Evolutionary conservation across 2,329 filamentous ascomycete genomes (phyloP).

Genomic region (Colletotrichum somersetense): DNA sequence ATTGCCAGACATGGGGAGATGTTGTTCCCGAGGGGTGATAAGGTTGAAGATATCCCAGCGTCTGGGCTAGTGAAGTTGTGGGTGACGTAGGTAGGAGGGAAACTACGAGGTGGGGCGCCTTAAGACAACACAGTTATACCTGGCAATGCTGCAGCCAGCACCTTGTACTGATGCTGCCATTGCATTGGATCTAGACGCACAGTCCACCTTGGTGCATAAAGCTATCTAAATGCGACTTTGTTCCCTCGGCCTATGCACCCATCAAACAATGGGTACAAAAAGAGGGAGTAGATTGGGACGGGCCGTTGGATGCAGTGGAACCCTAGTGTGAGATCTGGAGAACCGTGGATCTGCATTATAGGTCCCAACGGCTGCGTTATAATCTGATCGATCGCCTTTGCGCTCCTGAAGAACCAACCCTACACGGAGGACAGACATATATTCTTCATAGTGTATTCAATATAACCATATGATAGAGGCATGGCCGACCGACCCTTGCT

Average conservation of each 20-base stretch:
- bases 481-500: not conserved
- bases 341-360: not conserved
- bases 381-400: not conserved
- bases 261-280: too few relatives aligned
- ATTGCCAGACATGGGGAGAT: constrained; percentile 72
- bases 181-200: constrained; percentile 14
- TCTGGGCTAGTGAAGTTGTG: constrained; percentile 1
- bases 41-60: not conserved
- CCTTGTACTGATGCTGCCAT: constrained; percentile 18
- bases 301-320: not conserved
- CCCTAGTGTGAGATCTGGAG: constrained; percentile 6
- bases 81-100: constrained; percentile 34
- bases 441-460: not conserved
- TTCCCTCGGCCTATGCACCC: constrained; percentile 12
- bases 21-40: constrained; percentile 2
- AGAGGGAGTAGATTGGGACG: too few relatives aligned
- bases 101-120: constrained; percentile 19
- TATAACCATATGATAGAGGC: too few relatives aligned
- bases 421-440: too few relatives aligned
- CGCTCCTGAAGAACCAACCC: not conserved
- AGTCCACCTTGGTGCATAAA: constrained; percentile 18
- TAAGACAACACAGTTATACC: constrained; percentile 4
- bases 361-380: not conserved
- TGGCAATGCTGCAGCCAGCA: not conserved
- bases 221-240: not conserved